Evolutionary conservation across 2,329 filamentous ascomycete genomes (phyloP), one percentile per base, ranked within the genome.

Genomic region (Apiospora pterosperma): DNA sequence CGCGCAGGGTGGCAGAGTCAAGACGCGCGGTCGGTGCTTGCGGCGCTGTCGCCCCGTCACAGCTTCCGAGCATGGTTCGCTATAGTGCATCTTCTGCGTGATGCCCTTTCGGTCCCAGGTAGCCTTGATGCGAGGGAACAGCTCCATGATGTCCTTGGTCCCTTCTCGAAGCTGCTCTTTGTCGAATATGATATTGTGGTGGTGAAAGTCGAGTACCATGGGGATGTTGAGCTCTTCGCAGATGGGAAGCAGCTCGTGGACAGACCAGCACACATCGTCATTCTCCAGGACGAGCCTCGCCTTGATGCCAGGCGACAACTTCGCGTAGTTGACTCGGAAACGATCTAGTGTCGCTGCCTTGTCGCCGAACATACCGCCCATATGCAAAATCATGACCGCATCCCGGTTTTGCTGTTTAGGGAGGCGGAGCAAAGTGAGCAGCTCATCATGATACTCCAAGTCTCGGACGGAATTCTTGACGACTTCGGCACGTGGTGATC

Each of bases 71-170:
- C 86, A 88, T 0, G 89, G 90, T 74, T 98, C 95, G 31, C 92
- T 96, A 77, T 97, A 97, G 73, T 98, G 95, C 93, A 97, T 97
- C 79, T 98, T 98, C 71, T 96, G 95, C 2, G 83, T 93, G 68
- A 97, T 97, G 1, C 84, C 81, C 75, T 97, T 98, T 36, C 87
- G 84, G 0, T 84, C 86, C 95, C 95, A 98, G 0, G 93, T 97
- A 3, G 89, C 88, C 52, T 86, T 84, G 72, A 98, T 98, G 5
- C 90, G 88, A 0, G 90, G 88, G 67, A 87, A 96, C 0, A 97
- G 79, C 0, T 75, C 72, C 60, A 91, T 88, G 68, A 98, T 93
- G 70, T 97, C 94, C 23, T 87, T 82, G 0, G 93, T 97, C 0
- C 94, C 93, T 77, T 97, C 94, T 2, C 93, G 89, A 59, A 96